Percentiles rank a stretch among this genome's conserved stretches.
phyloP scores from a whole-genome alignment of 768 basidiomycete species.

The Sistotremastrum suecicum region DNA sequence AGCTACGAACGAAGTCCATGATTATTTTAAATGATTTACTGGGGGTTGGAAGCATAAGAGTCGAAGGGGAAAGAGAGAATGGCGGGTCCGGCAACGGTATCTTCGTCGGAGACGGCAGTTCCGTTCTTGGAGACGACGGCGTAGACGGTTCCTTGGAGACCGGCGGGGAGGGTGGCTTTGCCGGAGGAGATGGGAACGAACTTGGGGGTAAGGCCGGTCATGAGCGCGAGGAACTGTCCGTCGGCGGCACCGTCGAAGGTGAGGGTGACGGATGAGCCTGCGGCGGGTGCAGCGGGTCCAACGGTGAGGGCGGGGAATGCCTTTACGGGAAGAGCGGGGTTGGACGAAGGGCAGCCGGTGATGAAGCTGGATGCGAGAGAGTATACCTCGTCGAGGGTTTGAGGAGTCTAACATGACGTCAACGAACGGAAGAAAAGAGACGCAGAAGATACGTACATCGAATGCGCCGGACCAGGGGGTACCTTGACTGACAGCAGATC shows the following conservation, averaged over 20 bases:
- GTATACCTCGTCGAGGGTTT: conserved; percentile 31
- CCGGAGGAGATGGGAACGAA: conserved; percentile 16
- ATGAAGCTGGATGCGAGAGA: conserved; percentile 32
- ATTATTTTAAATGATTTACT: too few relatives aligned
- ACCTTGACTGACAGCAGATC: conserved; percentile 23
- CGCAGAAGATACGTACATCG: conserved; percentile 16
- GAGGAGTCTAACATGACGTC: conserved; percentile 15
- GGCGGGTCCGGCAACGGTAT: conserved; percentile 27
- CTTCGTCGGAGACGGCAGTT: conserved; percentile 20
- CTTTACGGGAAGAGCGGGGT: conserved; percentile 34
- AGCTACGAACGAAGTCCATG: too few relatives aligned
- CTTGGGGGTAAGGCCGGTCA: conserved; percentile 21
- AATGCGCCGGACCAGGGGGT: conserved; percentile 34
- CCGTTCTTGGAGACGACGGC: conserved; percentile 20
- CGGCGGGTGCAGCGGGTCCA: conserved; percentile 16
- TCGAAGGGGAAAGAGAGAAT: conserved; percentile 15
- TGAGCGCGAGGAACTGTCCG: conserved; percentile 19
- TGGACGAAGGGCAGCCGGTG: conserved; percentile 31
- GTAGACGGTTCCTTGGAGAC: conserved; percentile 20
- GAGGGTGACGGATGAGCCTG: conserved; percentile 18
- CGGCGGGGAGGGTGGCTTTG: conserved; percentile 12
- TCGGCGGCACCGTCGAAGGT: conserved; percentile 10
- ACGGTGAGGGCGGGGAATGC: conserved; percentile 30
- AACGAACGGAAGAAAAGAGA: not conserved
- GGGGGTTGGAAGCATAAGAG: conserved; percentile 2